Base-by-base conservation (phyloP, 2,329 filamentous ascomycete species). In the Phaeosphaeriaceae sp. region DNA sequence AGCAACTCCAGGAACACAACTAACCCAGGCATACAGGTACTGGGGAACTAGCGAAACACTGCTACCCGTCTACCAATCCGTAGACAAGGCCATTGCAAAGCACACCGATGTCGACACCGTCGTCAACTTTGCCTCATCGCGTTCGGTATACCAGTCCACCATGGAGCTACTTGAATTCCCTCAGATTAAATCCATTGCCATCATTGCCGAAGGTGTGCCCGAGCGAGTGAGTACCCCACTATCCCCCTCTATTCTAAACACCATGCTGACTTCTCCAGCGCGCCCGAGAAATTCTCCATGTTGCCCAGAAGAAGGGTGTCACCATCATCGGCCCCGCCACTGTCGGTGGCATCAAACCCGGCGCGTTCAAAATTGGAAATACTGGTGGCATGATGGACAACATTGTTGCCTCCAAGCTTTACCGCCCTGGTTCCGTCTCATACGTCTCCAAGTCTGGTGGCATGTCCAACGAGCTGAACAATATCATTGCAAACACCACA, bases 311-410 rank as follows among this genome's bases (percentile, higher is more conserved):
- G 86, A 99, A 97, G 88, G 93, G 93, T 58, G 89, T 99, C 75
- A 97, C 92, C 78, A 99, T 99, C 77, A 97, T 99, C 73, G 94
- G 94, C 61, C 94, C 94, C 60, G 94, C 94, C 68, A 99, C 94
- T 48, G 94, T 99, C 58, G 94, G 94, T 86, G 94, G 94, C 72
- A 97, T 99, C 82, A 99, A 97, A 87, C 94, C 94, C 57, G 94
- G 94, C 77, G 90, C 90, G 76, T 99, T 93, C 89, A 99, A 97
- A 87, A 99, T 99, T 63, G 94, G 94, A 77, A 99, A 99, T 86
- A 99, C 94, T 70, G 94, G 94, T 85, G 94, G 94, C 79, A 99
- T 99, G 94, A 99, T 99, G 94, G 94, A 99, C 86, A 99, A 99
- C 86, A 99, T 99, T 71, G 94, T 99, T 60, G 92, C 94, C 67